These are phyloP conservation scores for Orychophragmus violaceus DNA, from an alignment of 345 rosid genomes.

Conservation along the genomic window DNA sequence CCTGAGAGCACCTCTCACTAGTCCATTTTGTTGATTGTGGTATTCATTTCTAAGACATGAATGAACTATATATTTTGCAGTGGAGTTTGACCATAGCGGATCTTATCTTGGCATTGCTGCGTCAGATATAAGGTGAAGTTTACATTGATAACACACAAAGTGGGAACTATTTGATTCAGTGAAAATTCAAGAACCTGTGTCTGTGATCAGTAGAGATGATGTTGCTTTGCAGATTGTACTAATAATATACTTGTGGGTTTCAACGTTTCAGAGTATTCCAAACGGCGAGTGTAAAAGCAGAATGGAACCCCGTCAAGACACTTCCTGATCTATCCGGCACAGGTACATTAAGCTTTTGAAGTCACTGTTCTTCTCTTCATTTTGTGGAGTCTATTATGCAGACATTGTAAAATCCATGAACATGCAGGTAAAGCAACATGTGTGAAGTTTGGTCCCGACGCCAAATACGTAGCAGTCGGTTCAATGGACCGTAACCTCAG, in stretches of 20 bases:
- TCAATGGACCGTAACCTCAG: constrained; percentile 97
- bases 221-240: neutral
- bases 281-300: constrained; percentile 87
- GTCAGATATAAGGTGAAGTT: constrained; percentile 68
- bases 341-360: constrained; percentile 37
- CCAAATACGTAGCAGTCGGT: constrained; percentile 78
- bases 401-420: neutral
- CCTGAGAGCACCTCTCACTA: neutral
- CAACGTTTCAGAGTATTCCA: constrained; percentile 59
- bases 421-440: constrained; percentile 67
- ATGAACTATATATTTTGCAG: constrained; percentile 39
- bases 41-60: neutral
- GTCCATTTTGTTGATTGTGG: neutral
- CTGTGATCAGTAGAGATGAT: neutral
- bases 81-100: constrained; percentile 96
- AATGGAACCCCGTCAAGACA: constrained; percentile 83
- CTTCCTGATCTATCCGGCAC: constrained; percentile 95
- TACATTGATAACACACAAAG: neutral
- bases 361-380: neutral
- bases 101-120: constrained; percentile 81
- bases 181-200: neutral
- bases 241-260: neutral
- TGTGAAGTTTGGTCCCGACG: constrained; percentile 71
- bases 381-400: neutral
- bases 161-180: neutral